Percentiles rank a stretch among this genome's conserved stretches.
These are phyloP conservation scores for Flaveria floridana DNA, from an alignment of 140 eudicot species.

Conservation along the genomic window DNA sequence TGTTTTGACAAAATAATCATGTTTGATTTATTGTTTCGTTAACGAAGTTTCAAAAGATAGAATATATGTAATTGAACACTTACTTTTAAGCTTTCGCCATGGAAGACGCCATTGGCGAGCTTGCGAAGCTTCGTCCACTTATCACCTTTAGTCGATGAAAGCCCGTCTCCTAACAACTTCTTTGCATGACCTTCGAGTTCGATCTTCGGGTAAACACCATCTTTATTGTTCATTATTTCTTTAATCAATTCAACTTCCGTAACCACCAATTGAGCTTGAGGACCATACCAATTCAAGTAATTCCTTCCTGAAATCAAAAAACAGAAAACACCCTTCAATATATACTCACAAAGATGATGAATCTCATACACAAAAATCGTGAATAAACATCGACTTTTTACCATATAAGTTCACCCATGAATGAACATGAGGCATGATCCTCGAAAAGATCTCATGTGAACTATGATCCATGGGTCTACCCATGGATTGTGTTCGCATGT, in stretches of 20 bases:
- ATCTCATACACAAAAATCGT: too few relatives aligned
- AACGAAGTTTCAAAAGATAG: too few relatives aligned
- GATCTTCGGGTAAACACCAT: slow-evolving; percentile 43
- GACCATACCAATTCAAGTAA: slow-evolving; percentile 51
- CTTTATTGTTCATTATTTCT: slow-evolving; percentile 46
- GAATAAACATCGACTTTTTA: slow-evolving; percentile 17
- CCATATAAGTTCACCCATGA: slow-evolving; percentile 44
- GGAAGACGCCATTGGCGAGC: slow-evolving; percentile 51
- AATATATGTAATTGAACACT: neutral
- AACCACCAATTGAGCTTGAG: slow-evolving; percentile 54
- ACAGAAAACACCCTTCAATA: neutral
- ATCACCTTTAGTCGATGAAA: slow-evolving; percentile 43
- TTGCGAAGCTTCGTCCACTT: slow-evolving; percentile 55
- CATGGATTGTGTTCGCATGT: slow-evolving; percentile 41
- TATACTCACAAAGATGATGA: neutral
- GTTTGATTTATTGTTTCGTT: too few relatives aligned
- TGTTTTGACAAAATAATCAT: too few relatives aligned
- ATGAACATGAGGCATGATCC: slow-evolving; percentile 56
- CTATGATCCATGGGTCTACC: slow-evolving; percentile 41
- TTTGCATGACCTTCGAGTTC: slow-evolving; percentile 52
- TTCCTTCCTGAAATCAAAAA: slow-evolving; percentile 34
- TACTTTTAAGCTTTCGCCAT: slow-evolving; percentile 52
- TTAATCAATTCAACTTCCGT: slow-evolving; percentile 47
- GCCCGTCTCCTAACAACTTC: slow-evolving; percentile 57
- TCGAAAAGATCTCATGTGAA: slow-evolving; percentile 42